These are phyloP conservation scores for Russula compacta DNA, from an alignment of 768 basidiomycete species.

Conservation along the genomic window DNA sequence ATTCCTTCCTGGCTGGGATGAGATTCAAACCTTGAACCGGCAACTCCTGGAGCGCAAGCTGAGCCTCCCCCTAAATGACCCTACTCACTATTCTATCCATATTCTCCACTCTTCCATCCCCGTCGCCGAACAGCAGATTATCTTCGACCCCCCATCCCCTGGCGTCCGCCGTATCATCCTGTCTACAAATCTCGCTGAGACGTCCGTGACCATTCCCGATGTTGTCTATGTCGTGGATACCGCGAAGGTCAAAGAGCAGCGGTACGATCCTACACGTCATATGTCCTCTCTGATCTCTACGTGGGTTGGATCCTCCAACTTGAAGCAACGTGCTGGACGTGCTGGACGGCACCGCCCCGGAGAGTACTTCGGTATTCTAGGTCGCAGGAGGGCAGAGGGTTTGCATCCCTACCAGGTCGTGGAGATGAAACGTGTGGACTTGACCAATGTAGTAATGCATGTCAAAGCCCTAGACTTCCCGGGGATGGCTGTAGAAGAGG, in stretches of 20 bases:
- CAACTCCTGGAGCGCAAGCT: constrained; percentile 43
- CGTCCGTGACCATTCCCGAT: constrained; percentile 90
- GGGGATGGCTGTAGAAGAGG: constrained; percentile 77
- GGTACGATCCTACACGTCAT: constrained; percentile 81
- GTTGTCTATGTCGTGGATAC: constrained; percentile 92
- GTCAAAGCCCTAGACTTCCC: constrained; percentile 90
- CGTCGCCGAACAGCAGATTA: constrained; percentile 76
- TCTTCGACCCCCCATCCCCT: constrained; percentile 72
- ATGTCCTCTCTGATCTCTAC: constrained; percentile 85
- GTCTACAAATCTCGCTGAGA: constrained; percentile 93
- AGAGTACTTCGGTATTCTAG: constrained; percentile 82
- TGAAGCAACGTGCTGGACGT: constrained; percentile 86
- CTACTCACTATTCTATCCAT: constrained; percentile 56
- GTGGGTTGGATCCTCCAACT: constrained; percentile 84
- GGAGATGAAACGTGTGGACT: constrained; percentile 88
- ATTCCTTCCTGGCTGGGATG: constrained; percentile 91
- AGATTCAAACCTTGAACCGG: constrained; percentile 67
- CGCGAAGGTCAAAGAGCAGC: constrained; percentile 79
- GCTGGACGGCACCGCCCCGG: constrained; percentile 88
- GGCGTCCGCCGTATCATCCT: constrained; percentile 85
- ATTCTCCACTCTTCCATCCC: constrained; percentile 87
- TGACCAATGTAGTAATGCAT: constrained; percentile 93
- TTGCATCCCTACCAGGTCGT: constrained; percentile 80
- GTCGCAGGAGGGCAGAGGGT: constrained; percentile 46
- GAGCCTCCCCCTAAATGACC: constrained; percentile 52